A percentile compares a stretch with the other conserved stretches of the same genome.
phyloP scores from a whole-genome alignment of 345 rosid genomes.

The Acer campestre region DNA sequence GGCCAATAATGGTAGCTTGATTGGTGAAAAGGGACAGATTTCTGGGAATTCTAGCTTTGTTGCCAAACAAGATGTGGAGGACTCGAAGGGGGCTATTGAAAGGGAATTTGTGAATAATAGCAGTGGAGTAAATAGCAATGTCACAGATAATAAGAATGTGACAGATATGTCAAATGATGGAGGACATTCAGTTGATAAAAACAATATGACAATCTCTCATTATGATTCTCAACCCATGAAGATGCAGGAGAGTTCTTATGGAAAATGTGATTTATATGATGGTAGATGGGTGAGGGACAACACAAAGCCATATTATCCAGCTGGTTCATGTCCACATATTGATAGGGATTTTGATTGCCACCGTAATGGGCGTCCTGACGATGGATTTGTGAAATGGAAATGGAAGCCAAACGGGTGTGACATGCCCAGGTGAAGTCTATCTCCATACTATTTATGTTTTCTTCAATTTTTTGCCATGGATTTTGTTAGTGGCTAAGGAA shows the following conservation, averaged over 20 bases:
- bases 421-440: constrained; percentile 55
- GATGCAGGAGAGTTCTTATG: constrained; percentile 19
- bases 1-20: constrained; percentile 18
- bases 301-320: constrained; percentile 69
- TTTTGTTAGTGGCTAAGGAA: background rate
- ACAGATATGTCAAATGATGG: no score
- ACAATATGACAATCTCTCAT: background rate
- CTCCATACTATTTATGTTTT: background rate
- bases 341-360: constrained; percentile 82
- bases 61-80: constrained; percentile 14
- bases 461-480: background rate
- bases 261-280: constrained; percentile 67
- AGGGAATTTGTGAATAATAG: constrained; percentile 15
- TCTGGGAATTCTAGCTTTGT: constrained; percentile 19
- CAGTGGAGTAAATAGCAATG: background rate
- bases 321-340: constrained; percentile 77
- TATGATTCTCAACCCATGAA: constrained; percentile 5
- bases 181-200: background rate
- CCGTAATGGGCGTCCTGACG: constrained; percentile 72
- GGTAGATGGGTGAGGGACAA: constrained; percentile 81
- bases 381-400: constrained; percentile 68
- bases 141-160: background rate
- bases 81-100: constrained; percentile 8
- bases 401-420: constrained; percentile 84
- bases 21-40: background rate